Evolutionary conservation across 805 yeast species (phyloP).

Genomic region (Maudiozyma bulderi): DNA sequence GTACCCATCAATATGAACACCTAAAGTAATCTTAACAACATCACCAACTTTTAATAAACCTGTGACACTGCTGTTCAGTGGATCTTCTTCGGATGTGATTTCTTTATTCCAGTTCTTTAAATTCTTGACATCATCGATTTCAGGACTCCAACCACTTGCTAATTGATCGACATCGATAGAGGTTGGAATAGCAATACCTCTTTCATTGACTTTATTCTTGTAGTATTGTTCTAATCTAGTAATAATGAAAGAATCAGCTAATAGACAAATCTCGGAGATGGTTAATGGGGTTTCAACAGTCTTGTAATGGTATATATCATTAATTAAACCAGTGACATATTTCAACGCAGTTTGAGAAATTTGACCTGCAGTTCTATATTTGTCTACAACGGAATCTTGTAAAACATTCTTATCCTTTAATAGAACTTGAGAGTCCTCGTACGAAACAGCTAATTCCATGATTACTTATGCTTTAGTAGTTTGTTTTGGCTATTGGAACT

Average conservation of each 20-base stretch:
- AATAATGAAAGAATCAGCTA: slow-evolving; percentile 68
- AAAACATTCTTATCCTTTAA: slow-evolving; percentile 65
- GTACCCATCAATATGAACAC: slow-evolving; percentile 93
- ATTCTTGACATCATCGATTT: slow-evolving; percentile 49
- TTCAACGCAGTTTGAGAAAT: slow-evolving; percentile 73
- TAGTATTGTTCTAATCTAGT: slow-evolving; percentile 51
- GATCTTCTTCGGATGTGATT: slow-evolving; percentile 8
- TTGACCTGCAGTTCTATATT: slow-evolving; percentile 84
- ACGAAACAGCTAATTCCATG: slow-evolving; percentile 70
- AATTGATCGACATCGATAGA: slow-evolving; percentile 76
- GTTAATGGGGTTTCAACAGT: slow-evolving; percentile 36
- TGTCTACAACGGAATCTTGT: slow-evolving; percentile 53
- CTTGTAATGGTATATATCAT: slow-evolving; percentile 56
- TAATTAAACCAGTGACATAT: slow-evolving; percentile 56
- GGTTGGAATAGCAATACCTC: slow-evolving; percentile 90
- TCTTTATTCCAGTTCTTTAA: slow-evolving; percentile 24
- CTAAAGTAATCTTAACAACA: slow-evolving; percentile 72
- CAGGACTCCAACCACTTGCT: slow-evolving; percentile 77
- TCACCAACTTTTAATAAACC: slow-evolving; percentile 55
- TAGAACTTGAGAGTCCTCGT: slow-evolving; percentile 62
- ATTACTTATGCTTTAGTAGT: background rate
- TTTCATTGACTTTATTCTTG: slow-evolving; percentile 61
- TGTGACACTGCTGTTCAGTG: slow-evolving; percentile 16
- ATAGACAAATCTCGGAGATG: slow-evolving; percentile 63
- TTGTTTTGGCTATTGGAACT: background rate